Percentiles rank a stretch among this genome's conserved stretches.
Evolutionary conservation across 2,329 filamentous ascomycete genomes (phyloP).

Genomic region (Dothistroma septosporum): DNA sequence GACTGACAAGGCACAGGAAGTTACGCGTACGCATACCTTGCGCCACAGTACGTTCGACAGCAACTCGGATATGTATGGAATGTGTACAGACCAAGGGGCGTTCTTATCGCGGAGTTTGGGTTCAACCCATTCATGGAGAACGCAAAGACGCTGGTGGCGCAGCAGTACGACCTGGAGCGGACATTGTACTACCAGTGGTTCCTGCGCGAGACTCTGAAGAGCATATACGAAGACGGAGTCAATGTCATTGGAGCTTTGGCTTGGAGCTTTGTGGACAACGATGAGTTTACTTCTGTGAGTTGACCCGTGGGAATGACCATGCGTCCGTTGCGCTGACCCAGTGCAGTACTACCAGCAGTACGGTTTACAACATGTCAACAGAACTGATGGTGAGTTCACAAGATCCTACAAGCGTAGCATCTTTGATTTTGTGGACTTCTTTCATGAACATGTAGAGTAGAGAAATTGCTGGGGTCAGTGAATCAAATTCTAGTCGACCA

Average conservation of each 20-base stretch:
- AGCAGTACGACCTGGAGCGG: constrained; percentile 37
- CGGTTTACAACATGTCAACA: constrained; percentile 40
- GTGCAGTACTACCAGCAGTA: constrained; percentile 33
- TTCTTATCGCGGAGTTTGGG: constrained; percentile 38
- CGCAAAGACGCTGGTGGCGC: constrained; percentile 48
- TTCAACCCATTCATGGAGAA: constrained; percentile 42
- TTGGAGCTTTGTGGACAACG: constrained; percentile 39
- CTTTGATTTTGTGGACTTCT: constrained; percentile 37
- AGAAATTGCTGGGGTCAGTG: neutral
- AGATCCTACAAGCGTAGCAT: constrained; percentile 38
- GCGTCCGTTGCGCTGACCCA: neutral
- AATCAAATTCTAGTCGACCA: too few relatives aligned
- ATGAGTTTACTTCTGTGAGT: constrained; percentile 26
- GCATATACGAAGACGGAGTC: constrained; percentile 35
- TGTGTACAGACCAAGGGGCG: constrained; percentile 48
- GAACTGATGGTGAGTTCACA: constrained; percentile 35
- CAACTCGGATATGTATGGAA: constrained; percentile 58
- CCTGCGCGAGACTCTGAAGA: constrained; percentile 33
- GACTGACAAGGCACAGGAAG: neutral
- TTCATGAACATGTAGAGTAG: constrained; percentile 27
- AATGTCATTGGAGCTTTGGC: constrained; percentile 36
- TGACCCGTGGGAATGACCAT: neutral
- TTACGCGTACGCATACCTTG: constrained; percentile 43
- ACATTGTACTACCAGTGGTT: constrained; percentile 35
- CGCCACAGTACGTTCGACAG: constrained; percentile 55